Conservation (phyloP, 139 green algal genomes). For the Gonium pectorale region DNA sequence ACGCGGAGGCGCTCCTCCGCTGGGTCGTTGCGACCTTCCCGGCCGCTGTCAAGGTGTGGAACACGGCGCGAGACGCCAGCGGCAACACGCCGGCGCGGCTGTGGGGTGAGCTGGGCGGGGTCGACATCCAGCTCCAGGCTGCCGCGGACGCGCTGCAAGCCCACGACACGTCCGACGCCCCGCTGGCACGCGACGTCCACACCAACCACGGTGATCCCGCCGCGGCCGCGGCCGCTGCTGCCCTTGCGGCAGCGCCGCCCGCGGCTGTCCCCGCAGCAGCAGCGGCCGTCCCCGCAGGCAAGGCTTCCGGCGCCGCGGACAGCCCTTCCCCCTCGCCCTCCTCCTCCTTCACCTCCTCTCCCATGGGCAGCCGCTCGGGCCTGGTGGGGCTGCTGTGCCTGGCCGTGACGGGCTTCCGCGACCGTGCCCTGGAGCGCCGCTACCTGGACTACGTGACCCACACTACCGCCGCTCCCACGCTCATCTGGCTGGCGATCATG, state of each 20-base stretch:
- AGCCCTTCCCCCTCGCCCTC: not conserved
- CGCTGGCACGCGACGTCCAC: not conserved
- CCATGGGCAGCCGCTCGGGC: not conserved
- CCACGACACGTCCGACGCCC: not conserved
- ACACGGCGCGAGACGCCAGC: constrained; percentile 13
- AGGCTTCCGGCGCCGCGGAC: too few species aligned
- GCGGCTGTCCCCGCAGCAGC: not conserved
- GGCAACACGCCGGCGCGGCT: constrained; percentile 30
- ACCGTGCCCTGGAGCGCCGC: not conserved
- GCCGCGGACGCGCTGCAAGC: not conserved
- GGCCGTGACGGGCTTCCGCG: not conserved
- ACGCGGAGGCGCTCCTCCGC: not conserved
- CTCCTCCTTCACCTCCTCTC: not conserved
- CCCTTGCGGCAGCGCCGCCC: not conserved
- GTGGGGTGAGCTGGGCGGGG: constrained; percentile 15
- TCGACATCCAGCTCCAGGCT: not conserved
- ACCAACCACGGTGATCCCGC: not conserved
- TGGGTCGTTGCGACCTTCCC: constrained; percentile 5
- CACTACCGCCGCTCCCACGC: not conserved
- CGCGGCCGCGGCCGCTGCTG: not conserved
- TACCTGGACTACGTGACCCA: constrained; percentile 29
- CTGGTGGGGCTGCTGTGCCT: not conserved
- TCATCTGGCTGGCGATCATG: constrained; percentile 32
- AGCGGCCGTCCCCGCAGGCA: not conserved
- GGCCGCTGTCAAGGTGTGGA: constrained; percentile 19